Conservation (phyloP, 2,329 filamentous ascomycete species). For the Helotiales sp. region DNA sequence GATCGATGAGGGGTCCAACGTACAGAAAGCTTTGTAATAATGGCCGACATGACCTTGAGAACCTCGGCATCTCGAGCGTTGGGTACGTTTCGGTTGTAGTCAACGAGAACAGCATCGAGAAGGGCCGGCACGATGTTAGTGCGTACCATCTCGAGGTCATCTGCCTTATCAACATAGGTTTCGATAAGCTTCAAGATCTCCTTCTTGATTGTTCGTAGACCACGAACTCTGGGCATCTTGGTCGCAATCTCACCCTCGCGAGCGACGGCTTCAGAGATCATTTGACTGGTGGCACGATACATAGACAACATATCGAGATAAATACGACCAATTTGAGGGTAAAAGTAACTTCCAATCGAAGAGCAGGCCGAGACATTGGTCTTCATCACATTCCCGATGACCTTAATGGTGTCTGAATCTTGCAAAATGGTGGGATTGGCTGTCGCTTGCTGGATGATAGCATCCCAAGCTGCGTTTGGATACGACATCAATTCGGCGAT, state of each 20-base stretch:
- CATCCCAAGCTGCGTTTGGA: conserved; percentile 92
- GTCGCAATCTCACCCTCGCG: conserved; percentile 89
- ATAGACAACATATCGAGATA: conserved; percentile 99
- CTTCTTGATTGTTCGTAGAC: conserved; percentile 97
- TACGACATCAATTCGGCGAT: conserved; percentile 91
- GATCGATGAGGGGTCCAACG: conserved; percentile 54
- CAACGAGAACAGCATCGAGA: conserved; percentile 87
- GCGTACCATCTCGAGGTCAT: conserved; percentile 91
- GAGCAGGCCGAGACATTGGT: conserved; percentile 98
- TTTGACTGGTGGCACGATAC: conserved; percentile 94
- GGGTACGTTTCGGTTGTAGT: conserved; percentile 96
- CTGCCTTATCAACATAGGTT: conserved; percentile 96
- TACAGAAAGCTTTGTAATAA: conserved; percentile 95
- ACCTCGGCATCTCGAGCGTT: conserved; percentile 96
- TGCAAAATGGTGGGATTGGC: conserved; percentile 84
- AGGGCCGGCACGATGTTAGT: conserved; percentile 94
- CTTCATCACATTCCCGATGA: conserved; percentile 99
- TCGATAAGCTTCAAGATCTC: conserved; percentile 98
- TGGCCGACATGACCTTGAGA: conserved; percentile 94
- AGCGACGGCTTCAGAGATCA: conserved; percentile 91
- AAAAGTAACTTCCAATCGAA: conserved; percentile 96
- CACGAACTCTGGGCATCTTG: conserved; percentile 95
- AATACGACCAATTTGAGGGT: conserved; percentile 94
- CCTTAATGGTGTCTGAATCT: conserved; percentile 93
- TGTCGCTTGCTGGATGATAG: conserved; percentile 87